These are phyloP conservation scores for Myrmaecium sp. DNA, from an alignment of 2,329 filamentous ascomycete species.

Conservation along the genomic window DNA sequence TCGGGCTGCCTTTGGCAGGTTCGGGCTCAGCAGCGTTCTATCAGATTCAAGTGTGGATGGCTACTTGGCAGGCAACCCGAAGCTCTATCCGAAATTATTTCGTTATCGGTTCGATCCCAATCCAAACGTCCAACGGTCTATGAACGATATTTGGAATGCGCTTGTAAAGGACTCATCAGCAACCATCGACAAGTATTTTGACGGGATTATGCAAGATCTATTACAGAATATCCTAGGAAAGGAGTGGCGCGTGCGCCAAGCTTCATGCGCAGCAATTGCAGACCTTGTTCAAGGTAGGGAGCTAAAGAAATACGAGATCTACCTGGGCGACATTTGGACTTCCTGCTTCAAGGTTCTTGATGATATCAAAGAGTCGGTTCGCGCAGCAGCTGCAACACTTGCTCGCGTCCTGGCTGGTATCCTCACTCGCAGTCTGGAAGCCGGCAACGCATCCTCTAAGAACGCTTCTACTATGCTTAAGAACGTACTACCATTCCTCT, in stretches of 20 bases:
- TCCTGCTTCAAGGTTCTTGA: constrained; percentile 82
- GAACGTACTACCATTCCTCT: constrained; percentile 74
- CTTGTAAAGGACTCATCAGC: constrained; percentile 75
- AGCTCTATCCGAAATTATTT: constrained; percentile 87
- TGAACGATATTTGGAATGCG: constrained; percentile 96
- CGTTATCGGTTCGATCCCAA: constrained; percentile 94
- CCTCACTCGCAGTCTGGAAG: constrained; percentile 70
- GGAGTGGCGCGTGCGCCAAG: constrained; percentile 87
- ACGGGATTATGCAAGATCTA: constrained; percentile 75
- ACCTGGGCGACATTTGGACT: constrained; percentile 72
- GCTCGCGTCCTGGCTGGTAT: constrained; percentile 74
- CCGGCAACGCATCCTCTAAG: constrained; percentile 48
- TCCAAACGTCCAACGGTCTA: constrained; percentile 76
- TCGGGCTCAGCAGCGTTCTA: constrained; percentile 81
- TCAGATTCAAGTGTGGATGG: constrained; percentile 59
- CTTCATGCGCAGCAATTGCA: constrained; percentile 76
- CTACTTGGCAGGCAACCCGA: constrained; percentile 65
- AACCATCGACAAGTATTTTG: constrained; percentile 67
- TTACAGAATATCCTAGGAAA: constrained; percentile 72
- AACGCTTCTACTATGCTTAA: constrained; percentile 65
- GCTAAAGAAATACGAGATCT: constrained; percentile 50
- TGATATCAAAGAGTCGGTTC: constrained; percentile 85
- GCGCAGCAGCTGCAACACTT: constrained; percentile 61
- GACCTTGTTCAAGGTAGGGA: constrained; percentile 67
- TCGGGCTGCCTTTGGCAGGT: constrained; percentile 86